Percentiles rank a stretch among this genome's conserved stretches.
phyloP scores from a whole-genome alignment of 176 grass and related monocot species.

The Oryza meridionalis region DNA sequence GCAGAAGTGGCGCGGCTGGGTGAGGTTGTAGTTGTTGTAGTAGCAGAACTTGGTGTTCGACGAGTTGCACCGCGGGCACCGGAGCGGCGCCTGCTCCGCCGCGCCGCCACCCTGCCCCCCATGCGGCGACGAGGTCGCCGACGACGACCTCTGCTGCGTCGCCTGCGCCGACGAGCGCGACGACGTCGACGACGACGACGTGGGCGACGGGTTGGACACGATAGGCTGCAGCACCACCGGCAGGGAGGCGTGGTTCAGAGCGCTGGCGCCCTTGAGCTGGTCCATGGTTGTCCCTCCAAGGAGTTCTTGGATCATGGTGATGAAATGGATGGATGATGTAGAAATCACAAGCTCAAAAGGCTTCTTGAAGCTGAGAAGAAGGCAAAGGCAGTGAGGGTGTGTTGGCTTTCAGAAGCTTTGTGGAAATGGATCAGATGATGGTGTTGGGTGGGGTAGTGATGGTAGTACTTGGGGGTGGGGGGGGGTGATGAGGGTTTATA shows the following conservation, averaged over 20 bases:
- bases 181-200: constrained; percentile 48
- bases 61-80: constrained; percentile 72
- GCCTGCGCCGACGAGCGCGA: constrained; percentile 44
- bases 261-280: constrained; percentile 45
- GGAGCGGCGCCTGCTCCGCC: constrained; percentile 51
- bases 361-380: constrained; percentile 43
- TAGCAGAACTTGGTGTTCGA: constrained; percentile 93
- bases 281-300: constrained; percentile 59
- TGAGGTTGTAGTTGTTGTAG: constrained; percentile 85
- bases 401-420: constrained; percentile 56
- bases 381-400: constrained; percentile 33
- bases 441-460: constrained; percentile 12
- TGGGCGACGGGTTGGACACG: constrained; percentile 54
- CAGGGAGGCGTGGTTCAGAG: constrained; percentile 9
- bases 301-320: constrained; percentile 74
- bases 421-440: constrained; percentile 31
- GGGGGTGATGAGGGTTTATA: constrained; percentile 46
- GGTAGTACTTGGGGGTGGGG: constrained; percentile 24
- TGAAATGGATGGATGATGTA: constrained; percentile 20
- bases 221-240: constrained; percentile 45
- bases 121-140: constrained; percentile 48
- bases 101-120: not conserved
- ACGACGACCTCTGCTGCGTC: constrained; percentile 36
- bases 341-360: constrained; percentile 26
- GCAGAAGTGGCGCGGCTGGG: constrained; percentile 88